phyloP scores from a whole-genome alignment of 2,329 filamentous ascomycete genomes.

The Thielaviopsis cerberus region DNA sequence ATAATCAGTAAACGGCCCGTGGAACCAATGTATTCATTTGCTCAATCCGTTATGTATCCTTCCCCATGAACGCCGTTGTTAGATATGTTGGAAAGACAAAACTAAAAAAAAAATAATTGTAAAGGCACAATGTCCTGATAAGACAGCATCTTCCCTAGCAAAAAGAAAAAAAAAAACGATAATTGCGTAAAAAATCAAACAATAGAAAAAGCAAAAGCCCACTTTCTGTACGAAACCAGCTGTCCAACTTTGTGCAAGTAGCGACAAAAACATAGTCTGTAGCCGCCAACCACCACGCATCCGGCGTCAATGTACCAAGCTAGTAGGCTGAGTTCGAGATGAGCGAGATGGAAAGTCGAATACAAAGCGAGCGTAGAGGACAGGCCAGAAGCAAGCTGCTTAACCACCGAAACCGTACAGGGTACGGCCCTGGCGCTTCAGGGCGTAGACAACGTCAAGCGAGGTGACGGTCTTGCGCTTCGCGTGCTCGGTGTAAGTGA shows the following conservation, averaged over 20 bases:
- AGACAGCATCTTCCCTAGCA: neutral
- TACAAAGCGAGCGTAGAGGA: neutral
- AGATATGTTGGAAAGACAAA: slow-evolving; percentile 5
- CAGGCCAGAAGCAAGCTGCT: slow-evolving; percentile 16
- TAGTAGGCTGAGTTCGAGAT: neutral
- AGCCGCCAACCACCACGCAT: too few relatives aligned
- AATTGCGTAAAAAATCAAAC: too few relatives aligned
- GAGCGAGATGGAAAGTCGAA: neutral
- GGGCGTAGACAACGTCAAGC: slow-evolving; percentile 47
- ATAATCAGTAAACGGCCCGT: neutral
- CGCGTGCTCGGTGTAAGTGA: slow-evolving; percentile 64
- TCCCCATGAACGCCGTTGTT: slow-evolving; percentile 8
- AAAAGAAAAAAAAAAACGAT: neutral
- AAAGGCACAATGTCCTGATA: slow-evolving; percentile 4
- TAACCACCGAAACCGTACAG: slow-evolving; percentile 85
- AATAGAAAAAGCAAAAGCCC: neutral
- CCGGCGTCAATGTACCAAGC: too few relatives aligned
- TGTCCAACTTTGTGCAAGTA: too few relatives aligned
- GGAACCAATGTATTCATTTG: neutral
- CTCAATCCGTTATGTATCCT: neutral
- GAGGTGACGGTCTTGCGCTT: slow-evolving; percentile 66
- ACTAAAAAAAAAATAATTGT: slow-evolving; percentile 3
- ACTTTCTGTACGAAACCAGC: neutral
- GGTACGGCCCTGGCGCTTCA: slow-evolving; percentile 54
- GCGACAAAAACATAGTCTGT: too few relatives aligned